Base-by-base conservation (phyloP, 139 green algal genomes). In the Chlorella vulgaris region DNA sequence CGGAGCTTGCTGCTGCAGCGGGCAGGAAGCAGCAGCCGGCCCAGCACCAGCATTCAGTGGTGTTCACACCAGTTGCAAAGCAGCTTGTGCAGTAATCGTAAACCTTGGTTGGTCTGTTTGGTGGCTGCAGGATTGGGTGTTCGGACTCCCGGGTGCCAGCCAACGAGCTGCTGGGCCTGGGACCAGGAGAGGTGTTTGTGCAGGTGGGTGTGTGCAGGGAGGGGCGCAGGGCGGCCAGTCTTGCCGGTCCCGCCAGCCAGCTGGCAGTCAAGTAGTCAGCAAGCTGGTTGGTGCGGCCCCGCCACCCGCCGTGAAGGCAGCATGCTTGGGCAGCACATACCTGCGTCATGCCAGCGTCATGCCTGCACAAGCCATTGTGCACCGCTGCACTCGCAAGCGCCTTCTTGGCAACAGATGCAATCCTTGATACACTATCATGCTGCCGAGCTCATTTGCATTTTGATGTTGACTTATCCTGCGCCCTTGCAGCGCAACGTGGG, bases 101-200 rank as follows among this genome's bases (percentile, higher is more conserved):
- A n/a, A n/a, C n/a, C n/a, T n/a, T n/a, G n/a, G n/a, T n/a, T n/a
- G n/a, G n/a, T n/a, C n/a, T n/a, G n/a, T n/a, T n/a, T n/a, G n/a
- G n/a, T n/a, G n/a, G n/a, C 18, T 18, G n/a, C 74, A 80, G 74
- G 93, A 95, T 97, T 79, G 93, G 93, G 29, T 96, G 93, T 82
- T 85, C 86, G 2, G 93, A 96, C 85, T 92, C 83, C 0, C 85
- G 93, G 3, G 91, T 95, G 29, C 86, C 89, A 61, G 90, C 93
- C 69, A 94, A 94, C 67, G 43, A 90, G n/a, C 89, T 95, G 36
- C 70, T 95, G 28, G 91, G 87, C 50, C 81, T 96, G 78, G 83
- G 69, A 2, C 91, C 93, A n/a, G 93, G 93, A 7, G 90, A 93
- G 78, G 83, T 97, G 31, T 97, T 97, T 78, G 90, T 94, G 51